Evolutionary conservation across 495 filamentous ascomycete species (phyloP).

Genomic region (Hyaloscypha variabilis): DNA sequence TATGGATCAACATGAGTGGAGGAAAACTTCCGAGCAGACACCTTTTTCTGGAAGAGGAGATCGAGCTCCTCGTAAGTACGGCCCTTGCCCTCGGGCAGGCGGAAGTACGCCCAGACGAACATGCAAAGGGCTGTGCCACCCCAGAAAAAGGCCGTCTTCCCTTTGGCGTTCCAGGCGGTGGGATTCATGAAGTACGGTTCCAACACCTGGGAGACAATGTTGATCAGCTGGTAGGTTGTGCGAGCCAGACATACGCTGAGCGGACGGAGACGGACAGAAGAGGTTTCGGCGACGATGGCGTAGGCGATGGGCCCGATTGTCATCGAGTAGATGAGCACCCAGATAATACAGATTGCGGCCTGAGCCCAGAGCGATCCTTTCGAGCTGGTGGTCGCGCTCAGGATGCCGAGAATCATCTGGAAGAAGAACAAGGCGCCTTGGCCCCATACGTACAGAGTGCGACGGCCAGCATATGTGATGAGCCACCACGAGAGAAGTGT

Average conservation of each 20-base stretch:
- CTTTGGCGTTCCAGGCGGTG: constrained; percentile 70
- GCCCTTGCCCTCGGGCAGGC: constrained; percentile 69
- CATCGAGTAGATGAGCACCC: constrained; percentile 55
- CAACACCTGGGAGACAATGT: constrained; percentile 64
- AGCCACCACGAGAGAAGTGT: constrained; percentile 44
- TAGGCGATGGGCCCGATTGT: constrained; percentile 61
- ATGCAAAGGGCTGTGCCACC: constrained; percentile 51
- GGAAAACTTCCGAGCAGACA: constrained; percentile 21
- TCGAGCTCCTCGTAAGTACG: constrained; percentile 74
- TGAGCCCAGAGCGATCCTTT: background rate
- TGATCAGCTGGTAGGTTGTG: constrained; percentile 54
- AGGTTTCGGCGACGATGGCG: constrained; percentile 21
- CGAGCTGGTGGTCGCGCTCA: constrained; percentile 32
- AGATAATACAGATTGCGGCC: constrained; percentile 48
- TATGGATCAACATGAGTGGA: constrained; percentile 15
- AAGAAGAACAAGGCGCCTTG: constrained; percentile 22
- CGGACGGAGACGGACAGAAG: constrained; percentile 15
- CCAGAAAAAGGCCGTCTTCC: constrained; percentile 37
- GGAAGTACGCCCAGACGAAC: constrained; percentile 72
- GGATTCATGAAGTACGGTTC: constrained; percentile 76
- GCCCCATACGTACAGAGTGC: constrained; percentile 40
- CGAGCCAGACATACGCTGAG: constrained; percentile 33
- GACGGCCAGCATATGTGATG: constrained; percentile 41
- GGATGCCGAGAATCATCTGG: constrained; percentile 23
- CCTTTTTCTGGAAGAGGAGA: constrained; percentile 55